Evolutionary conservation across 2,329 filamentous ascomycete species (phyloP), one percentile per base, ranked within the genome.

Genomic region (Chaetoscypha palmicola): DNA sequence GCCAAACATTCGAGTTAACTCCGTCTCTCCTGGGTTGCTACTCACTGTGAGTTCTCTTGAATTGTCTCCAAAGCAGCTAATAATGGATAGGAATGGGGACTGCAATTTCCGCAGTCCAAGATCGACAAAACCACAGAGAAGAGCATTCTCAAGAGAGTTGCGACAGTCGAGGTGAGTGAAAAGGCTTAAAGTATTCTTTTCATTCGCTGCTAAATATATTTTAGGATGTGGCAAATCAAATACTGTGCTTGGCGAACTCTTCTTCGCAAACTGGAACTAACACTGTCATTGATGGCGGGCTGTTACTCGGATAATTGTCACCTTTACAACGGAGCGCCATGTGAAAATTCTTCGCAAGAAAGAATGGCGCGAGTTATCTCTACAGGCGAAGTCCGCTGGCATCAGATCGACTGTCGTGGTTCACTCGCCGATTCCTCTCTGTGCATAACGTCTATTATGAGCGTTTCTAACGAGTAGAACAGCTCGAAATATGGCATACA

Each of bases 1-100:
- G 1, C 75, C 76, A 0, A 69, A 68, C 33, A 73, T 81, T 17
- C 59, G 76, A n/a, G 76, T 79, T 4, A 82, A 81, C 49, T 69
- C 65, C 33, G 73, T 81, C 0, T 73, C 69, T 3, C 76, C 77
- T 0, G 76, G 76, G 0, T 50, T 78, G 11, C 56, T 74, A 46
- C 53, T 72, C 30, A 74, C 71, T 54, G 81, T 40, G 41, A 37
- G 45, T 35, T 16, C 16, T 32, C n/a, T 19, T 21, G 3, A 16
- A 9, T 20, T 14, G 4, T 20, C 20, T 16, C 2, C 39, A 34
- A 14, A 44, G n/a, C 40, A 43, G 5, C 23, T 49, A 16, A 51
- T 38, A 10, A 38, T 38, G 28, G 23, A 24, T 31, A 56, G 50
- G 55, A 58, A n/a, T 58, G 55, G 55, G 55, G 55, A 8, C 34